A percentile compares a stretch with the other conserved stretches of the same genome.
phyloP scores from a whole-genome alignment of 108 stramenopile species.

The Pseudonitzschia delicatissima region DNA sequence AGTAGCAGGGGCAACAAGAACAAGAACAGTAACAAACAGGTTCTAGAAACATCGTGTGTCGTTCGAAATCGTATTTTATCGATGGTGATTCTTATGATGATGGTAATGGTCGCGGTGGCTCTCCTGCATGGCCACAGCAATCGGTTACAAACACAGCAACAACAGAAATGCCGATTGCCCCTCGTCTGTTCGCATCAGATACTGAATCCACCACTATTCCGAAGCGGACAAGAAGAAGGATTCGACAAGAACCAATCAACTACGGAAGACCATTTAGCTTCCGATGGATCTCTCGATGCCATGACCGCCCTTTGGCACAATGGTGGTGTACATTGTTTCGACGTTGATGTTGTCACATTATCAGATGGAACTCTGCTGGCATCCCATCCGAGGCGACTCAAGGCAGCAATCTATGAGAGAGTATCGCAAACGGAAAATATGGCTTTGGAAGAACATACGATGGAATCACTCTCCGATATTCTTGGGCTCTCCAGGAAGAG shows the following conservation, averaged over 20 bases:
- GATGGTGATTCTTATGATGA: background rate
- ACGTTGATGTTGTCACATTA: slow-evolving; percentile 4
- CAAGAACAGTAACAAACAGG: background rate
- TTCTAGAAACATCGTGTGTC: background rate
- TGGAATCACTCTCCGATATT: background rate
- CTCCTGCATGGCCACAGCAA: background rate
- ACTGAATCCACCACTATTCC: slow-evolving; percentile 3
- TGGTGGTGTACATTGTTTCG: slow-evolving; percentile 6
- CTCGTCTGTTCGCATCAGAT: slow-evolving; percentile 9
- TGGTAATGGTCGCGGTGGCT: background rate
- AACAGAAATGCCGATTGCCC: background rate
- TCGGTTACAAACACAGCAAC: background rate
- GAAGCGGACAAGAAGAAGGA: too few species aligned
- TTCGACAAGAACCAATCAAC: background rate
- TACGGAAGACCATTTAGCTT: background rate
- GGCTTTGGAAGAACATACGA: background rate
- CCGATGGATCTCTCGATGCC: slow-evolving; percentile 6
- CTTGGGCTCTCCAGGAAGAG: background rate
- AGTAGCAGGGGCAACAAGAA: background rate
- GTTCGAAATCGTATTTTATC: background rate
- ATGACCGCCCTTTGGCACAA: slow-evolving; percentile 11
- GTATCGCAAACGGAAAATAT: background rate
- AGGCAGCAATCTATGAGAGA: background rate
- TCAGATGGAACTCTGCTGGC: slow-evolving; percentile 7
- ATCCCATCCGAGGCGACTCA: slow-evolving; percentile 1